Base-by-base conservation (phyloP, 164 flowering plant species). In the Annona cherimola region DNA sequence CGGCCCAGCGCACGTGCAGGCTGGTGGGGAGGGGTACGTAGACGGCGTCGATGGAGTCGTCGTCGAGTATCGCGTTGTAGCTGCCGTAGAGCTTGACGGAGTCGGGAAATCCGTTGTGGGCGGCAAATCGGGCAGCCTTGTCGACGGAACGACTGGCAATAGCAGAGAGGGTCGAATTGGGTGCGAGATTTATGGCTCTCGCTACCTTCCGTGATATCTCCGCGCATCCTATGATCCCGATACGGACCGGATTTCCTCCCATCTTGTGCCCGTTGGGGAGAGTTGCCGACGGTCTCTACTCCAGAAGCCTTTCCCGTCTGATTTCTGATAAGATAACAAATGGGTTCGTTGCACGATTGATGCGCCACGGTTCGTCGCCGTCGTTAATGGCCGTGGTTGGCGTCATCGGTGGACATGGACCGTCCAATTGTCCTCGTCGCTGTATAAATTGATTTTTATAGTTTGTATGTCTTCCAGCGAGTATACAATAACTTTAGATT, bases 151-250 rank as follows among this genome's bases (percentile, higher is more conserved):
- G 83, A 71, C 83, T 82, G 60, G 76, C 79, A n/a, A 82, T 42
- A 41, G 85, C 81, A 46, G 57, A n/a, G 70, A 82, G 60, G 50
- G 73, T 68, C 19, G 81, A 45, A n/a, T 75, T 80, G 45, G 82
- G 81, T 2, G 81, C 8, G 40, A 80, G 73, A 11, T 1, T 9
- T 39, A 80, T 78, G 72, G 81, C 83, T 35, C 81, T 66, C 2
- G 81, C 76, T 4, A 80, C 66, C 45, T 80, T 82, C 2, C 79
- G 63, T 2, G 82, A 81, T 4, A 80, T 74, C 7, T 72, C 71
- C 1, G 85, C 83, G 45, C 85, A 80, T 2, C 85, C 85, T 43
- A 82, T 39, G 12, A 82, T 82, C n/a, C 83, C 80, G 46, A 82
- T 72, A 3, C 78, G 70, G 63, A 77, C 66, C 19, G 50, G 66